Evolutionary conservation across 1,284 basidiomycete genomes (phyloP), one percentile per base, ranked within the genome.

Genomic region (Veloporphyrellus conicus): DNA sequence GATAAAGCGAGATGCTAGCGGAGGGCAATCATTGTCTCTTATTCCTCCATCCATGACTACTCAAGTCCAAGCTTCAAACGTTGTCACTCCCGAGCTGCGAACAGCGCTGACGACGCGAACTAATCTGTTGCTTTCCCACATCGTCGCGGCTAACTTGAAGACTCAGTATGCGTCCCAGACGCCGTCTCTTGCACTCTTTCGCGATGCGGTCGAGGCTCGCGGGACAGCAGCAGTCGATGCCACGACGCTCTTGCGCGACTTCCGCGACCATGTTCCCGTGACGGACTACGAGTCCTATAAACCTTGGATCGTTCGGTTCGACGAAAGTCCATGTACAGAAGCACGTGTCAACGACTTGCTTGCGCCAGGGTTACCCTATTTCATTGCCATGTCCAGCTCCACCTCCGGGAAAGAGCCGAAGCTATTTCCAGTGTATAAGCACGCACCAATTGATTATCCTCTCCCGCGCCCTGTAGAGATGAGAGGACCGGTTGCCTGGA

Each of bases 341-440:
- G 41, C 41, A 19, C 50, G 31, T 10, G 36, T 60, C 27, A 34
- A 47, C 10, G 42, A 59, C 32, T 27, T 58, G 32, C 47, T 58
- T 20, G 55, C 55, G 40, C 58, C 51, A 0, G 58, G 57, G 16
- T 46, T 60, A 5, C 58, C 58, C 15, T 43, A 36, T 22, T 58
- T 28, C 38, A 6, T 58, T 2, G 44, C 19, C 33, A 28, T 55
- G 41, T 60, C 55, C 16, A 58, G 58, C 25, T 41, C 56, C 9
- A 59, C 57, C 6, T 58, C 55, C 0, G 55, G 49, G 2, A 47
- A 33, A 41, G 50, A 27, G 16, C 52, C 53, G 15, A 54, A 54
- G 19, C 9, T 44, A 2, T 44, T 54, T 28, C 37, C 38, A 2
- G 6, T 3, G 1, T 43, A 55, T 19, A 32, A 43, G 10, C 27